Evolutionary conservation across 1,284 basidiomycete genomes (phyloP).

Genomic region (Meripilus lineatus): DNA sequence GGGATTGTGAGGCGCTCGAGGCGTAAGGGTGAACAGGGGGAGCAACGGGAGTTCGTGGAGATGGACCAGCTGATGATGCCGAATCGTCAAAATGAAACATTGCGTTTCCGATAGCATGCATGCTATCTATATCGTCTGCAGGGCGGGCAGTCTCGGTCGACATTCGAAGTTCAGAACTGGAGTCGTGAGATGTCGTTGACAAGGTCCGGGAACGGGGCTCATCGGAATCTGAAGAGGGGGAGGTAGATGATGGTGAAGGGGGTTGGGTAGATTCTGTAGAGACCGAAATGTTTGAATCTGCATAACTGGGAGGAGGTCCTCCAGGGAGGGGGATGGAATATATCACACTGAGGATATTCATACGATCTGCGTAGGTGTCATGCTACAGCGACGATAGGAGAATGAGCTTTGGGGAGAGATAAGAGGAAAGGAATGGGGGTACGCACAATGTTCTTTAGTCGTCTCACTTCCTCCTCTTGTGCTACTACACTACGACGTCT

Average conservation of each 20-base stretch:
- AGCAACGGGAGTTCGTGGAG: constrained; percentile 15
- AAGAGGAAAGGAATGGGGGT: constrained; percentile 9
- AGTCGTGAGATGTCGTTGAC: constrained; percentile 23
- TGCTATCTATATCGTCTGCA: constrained; percentile 32
- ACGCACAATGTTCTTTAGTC: constrained; percentile 79
- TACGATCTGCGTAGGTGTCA: constrained; percentile 83
- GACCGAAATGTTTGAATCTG: constrained; percentile 38
- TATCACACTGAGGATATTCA: constrained; percentile 82
- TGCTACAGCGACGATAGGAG: constrained; percentile 44
- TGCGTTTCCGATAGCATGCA: constrained; percentile 42
- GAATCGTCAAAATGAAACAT: constrained; percentile 38
- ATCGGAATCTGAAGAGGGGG: constrained; percentile 48
- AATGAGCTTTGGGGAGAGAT: constrained; percentile 7
- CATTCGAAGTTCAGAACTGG: constrained; percentile 28
- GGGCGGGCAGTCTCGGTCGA: constrained; percentile 25
- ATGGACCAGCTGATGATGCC: constrained; percentile 4
- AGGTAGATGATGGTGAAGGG: constrained; percentile 46
- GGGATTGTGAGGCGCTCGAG: constrained; percentile 15
- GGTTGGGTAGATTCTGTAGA: constrained; percentile 50
- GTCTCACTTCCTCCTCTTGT: constrained; percentile 77
- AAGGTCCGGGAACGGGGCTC: constrained; percentile 37
- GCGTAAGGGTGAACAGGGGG: constrained; percentile 27
- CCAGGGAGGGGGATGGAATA: constrained; percentile 76
- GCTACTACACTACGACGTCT: constrained; percentile 74
- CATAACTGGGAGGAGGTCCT: constrained; percentile 53